A percentile compares a stretch with the other conserved stretches of the same genome.
Evolutionary conservation across 2,329 filamentous ascomycete genomes (phyloP).

Genomic region (Massarina eburnea): DNA sequence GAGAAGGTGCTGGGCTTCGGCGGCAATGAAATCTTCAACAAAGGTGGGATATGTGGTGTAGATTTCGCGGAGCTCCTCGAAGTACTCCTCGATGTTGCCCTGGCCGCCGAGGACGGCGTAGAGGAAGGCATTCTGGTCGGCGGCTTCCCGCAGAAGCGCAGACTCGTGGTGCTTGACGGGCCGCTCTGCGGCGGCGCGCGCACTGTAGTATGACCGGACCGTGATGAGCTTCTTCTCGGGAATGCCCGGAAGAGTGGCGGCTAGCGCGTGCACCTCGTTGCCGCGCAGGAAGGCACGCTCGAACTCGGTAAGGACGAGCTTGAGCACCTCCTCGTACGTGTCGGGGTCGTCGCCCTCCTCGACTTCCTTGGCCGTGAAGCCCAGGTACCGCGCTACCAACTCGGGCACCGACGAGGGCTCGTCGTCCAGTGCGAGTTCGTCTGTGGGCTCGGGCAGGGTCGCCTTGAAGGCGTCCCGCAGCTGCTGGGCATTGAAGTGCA

Average conservation of each 20-base stretch:
- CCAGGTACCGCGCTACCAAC: slow-evolving; percentile 90
- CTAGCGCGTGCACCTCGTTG: slow-evolving; percentile 93
- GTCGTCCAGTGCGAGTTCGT: slow-evolving; percentile 96
- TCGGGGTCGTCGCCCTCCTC: slow-evolving; percentile 92
- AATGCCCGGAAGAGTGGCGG: slow-evolving; percentile 83
- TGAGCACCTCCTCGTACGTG: slow-evolving; percentile 89
- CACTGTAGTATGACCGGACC: slow-evolving; percentile 88
- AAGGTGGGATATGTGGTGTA: slow-evolving; percentile 91
- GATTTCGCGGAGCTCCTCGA: slow-evolving; percentile 91
- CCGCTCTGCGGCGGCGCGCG: slow-evolving; percentile 79
- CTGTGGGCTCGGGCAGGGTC: slow-evolving; percentile 85
- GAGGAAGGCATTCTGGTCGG: slow-evolving; percentile 78
- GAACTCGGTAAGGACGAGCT: slow-evolving; percentile 91
- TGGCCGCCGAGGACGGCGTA: slow-evolving; percentile 97
- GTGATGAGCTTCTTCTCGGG: slow-evolving; percentile 89
- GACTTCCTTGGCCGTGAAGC: slow-evolving; percentile 83
- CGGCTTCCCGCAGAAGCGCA: slow-evolving; percentile 83
- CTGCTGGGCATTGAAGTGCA: slow-evolving; percentile 95
- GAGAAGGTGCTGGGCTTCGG: slow-evolving; percentile 85
- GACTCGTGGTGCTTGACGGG: slow-evolving; percentile 92
- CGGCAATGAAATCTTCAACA: slow-evolving; percentile 78
- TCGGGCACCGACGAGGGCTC: slow-evolving; percentile 96
- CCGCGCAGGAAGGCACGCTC: slow-evolving; percentile 92
- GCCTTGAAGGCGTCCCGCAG: slow-evolving; percentile 87
- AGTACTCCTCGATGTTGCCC: slow-evolving; percentile 99